Evolutionary conservation across 441 rosid genomes (phyloP).

Genomic region (Hura crepitans): DNA sequence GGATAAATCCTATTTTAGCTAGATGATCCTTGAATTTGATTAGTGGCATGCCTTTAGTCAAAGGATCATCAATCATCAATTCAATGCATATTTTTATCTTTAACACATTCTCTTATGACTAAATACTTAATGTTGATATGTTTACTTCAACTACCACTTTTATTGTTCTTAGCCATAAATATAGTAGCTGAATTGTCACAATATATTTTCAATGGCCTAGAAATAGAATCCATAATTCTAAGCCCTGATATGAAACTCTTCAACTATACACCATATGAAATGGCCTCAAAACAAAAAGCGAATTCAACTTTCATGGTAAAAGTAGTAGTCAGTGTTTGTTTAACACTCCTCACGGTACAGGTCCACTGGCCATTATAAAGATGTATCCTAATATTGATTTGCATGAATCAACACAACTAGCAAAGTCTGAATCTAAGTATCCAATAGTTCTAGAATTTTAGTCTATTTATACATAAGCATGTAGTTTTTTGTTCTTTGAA

Average conservation of each 20-base stretch:
- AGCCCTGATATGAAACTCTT: background rate
- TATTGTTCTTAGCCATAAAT: background rate
- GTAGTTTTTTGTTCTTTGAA: background rate
- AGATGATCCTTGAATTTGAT: background rate
- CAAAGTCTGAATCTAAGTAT: background rate
- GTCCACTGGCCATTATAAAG: background rate
- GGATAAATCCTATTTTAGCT: too few relatives aligned
- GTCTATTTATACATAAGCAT: background rate
- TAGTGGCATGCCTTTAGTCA: too few relatives aligned
- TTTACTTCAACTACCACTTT: background rate
- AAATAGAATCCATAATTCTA: background rate
- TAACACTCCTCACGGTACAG: too few relatives aligned
- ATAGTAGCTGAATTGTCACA: background rate
- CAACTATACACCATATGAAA: background rate
- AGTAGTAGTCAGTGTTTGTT: background rate
- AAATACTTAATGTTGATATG: background rate
- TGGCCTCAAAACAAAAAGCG: too few relatives aligned
- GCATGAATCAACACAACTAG: background rate
- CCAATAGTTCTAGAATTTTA: too few relatives aligned
- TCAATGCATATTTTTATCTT: background rate
- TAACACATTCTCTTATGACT: background rate
- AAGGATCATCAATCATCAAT: background rate
- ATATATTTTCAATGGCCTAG: background rate
- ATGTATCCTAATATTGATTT: too few relatives aligned
- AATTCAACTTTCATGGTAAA: background rate